A percentile compares a stretch with the other conserved stretches of the same genome.
phyloP scores from a whole-genome alignment of 2,329 filamentous ascomycete species.

The Clarireedia hainanense region DNA sequence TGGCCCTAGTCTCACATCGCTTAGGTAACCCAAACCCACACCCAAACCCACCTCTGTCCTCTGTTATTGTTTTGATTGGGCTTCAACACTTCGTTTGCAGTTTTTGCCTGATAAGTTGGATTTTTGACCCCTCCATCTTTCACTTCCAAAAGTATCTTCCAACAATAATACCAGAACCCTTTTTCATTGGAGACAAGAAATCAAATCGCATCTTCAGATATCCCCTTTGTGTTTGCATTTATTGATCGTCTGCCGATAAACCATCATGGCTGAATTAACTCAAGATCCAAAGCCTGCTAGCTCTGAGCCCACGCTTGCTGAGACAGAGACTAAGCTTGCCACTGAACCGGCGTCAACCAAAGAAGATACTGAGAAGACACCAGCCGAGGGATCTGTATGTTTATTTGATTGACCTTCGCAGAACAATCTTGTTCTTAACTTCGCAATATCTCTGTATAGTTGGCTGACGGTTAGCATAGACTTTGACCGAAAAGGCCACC shows the following conservation, averaged over 20 bases:
- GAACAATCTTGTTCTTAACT: not conserved
- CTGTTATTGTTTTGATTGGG: no score
- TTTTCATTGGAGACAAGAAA: not conserved
- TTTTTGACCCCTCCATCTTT: constrained; percentile 9
- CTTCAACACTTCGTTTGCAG: no score
- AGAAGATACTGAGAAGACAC: constrained; percentile 19
- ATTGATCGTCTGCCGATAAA: not conserved
- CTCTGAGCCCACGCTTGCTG: constrained; percentile 31
- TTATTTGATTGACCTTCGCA: not conserved
- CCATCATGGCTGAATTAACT: constrained; percentile 28
- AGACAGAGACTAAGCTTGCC: constrained; percentile 37
- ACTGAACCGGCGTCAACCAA: constrained; percentile 29
- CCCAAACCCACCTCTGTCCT: no score
- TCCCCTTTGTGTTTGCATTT: not conserved
- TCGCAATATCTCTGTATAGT: not conserved
- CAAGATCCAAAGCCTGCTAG: constrained; percentile 29
- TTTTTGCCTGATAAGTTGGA: constrained; percentile 10
- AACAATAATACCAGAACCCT: not conserved
- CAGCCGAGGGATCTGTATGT: constrained; percentile 18
- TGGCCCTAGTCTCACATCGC: no score
- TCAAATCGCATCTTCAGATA: not conserved
- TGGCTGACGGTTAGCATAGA: constrained; percentile 17
- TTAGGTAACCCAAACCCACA: no score
- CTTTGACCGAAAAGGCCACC: constrained; percentile 28
- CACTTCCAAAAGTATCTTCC: constrained; percentile 7